Percentiles rank a stretch among this genome's conserved stretches.
Conservation (phyloP, 2,329 filamentous ascomycete genomes). For the Neurospora crassa region DNA sequence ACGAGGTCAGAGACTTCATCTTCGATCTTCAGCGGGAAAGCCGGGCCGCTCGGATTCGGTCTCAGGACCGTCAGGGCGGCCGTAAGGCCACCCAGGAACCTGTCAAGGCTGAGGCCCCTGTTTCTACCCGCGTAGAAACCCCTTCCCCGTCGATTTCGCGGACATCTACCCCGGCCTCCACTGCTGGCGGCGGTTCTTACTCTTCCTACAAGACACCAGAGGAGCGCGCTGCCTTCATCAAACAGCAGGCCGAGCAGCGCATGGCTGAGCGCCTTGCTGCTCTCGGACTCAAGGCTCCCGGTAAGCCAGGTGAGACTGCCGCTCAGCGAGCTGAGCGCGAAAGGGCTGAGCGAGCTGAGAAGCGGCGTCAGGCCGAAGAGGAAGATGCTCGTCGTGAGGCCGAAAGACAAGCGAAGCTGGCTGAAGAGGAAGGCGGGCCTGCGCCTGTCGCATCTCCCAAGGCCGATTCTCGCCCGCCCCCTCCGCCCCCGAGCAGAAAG, state of each 20-base stretch:
- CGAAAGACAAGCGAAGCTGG: slow-evolving; percentile 74
- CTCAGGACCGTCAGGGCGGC: slow-evolving; percentile 44
- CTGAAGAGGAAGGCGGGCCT: slow-evolving; percentile 62
- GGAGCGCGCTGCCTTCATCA: slow-evolving; percentile 90
- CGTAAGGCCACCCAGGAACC: slow-evolving; percentile 34
- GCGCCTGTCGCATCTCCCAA: slow-evolving; percentile 36
- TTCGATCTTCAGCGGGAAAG: slow-evolving; percentile 88
- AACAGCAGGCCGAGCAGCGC: slow-evolving; percentile 90
- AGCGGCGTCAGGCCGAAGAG: slow-evolving; percentile 81
- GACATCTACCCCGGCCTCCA: slow-evolving; percentile 38
- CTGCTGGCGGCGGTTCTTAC: slow-evolving; percentile 53
- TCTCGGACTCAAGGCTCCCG: slow-evolving; percentile 77
- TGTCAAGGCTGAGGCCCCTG: slow-evolving; percentile 33
- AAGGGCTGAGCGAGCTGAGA: slow-evolving; percentile 75
- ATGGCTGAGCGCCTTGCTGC: slow-evolving; percentile 95
- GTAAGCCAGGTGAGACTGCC: slow-evolving; percentile 69
- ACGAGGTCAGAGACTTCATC: slow-evolving; percentile 95
- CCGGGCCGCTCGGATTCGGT: slow-evolving; percentile 59
- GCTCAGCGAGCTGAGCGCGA: slow-evolving; percentile 84
- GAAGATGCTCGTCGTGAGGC: slow-evolving; percentile 84
- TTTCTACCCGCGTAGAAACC: slow-evolving; percentile 39
- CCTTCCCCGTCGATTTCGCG: slow-evolving; percentile 42
- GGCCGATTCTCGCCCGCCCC: slow-evolving; percentile 51
- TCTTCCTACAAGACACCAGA: slow-evolving; percentile 82
- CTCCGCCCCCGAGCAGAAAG: slow-evolving; percentile 72